Base-by-base conservation (phyloP, 2,329 filamentous ascomycete genomes). In the Aspergillus chevalieri region DNA sequence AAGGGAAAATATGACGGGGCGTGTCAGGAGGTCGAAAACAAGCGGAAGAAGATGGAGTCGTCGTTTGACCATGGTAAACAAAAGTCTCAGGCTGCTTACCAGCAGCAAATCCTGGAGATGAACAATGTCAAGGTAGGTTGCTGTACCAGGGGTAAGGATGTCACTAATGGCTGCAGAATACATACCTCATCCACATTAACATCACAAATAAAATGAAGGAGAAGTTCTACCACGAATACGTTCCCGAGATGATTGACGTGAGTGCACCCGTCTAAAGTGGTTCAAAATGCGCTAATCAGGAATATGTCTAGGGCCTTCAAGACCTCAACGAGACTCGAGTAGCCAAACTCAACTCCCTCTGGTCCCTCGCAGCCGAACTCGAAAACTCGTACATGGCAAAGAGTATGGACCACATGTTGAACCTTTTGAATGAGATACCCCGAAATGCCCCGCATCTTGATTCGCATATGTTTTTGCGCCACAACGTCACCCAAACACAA, bases 191-290 rank as follows among this genome's bases (percentile, higher is more conserved):
- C 63, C 81, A 84, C 53, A 95, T 98, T 74, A 95, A 95, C 65
- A 89, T 97, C 51, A 94, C 91, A 30, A 98, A 98, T 72, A 95
- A 93, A 74, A 85, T 95, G 64, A 98, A 97, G 74, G 90, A 96
- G 66, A 89, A 86, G 65, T 97, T 97, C 74, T 98, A 95, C 65
- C 86, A 97, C 66, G 90, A 96, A 69, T 97, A 97, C 68, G 80
- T 98, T 17, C 93, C 93, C 7, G 93, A 97, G 65, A 74, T 97
- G 51, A 79, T 98, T 65, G 89, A 97, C 72, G 91, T 91, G 71
- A 71, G 76, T 58, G 8, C 26, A 28, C 26, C 8, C 2, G 26
- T 28, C 26, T 28, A 9, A 28, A 10, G 26, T 28, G 8, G 26
- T 28, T 28, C 8, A 6, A 4, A 1, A 9, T 28, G 26, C 26